Percentiles rank a stretch among this genome's conserved stretches.
These are phyloP conservation scores for Rhododendron ovatum DNA, from an alignment of 148 eudicot genomes.

Conservation along the genomic window DNA sequence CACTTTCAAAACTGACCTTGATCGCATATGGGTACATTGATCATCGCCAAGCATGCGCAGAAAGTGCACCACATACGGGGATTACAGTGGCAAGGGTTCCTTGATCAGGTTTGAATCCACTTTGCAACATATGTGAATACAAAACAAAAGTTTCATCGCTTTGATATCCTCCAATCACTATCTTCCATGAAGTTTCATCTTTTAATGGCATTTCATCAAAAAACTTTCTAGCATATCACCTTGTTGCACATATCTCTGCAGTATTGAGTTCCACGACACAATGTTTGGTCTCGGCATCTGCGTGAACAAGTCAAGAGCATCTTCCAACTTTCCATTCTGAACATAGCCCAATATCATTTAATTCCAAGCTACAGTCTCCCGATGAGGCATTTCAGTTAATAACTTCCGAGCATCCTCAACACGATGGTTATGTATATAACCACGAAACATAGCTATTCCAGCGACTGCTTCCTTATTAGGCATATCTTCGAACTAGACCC, in stretches of 20 bases:
- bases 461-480: slow-evolving; percentile 52
- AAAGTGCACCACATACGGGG: slow-evolving; percentile 42
- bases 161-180: slow-evolving; percentile 41
- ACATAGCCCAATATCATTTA: slow-evolving; percentile 51
- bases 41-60: slow-evolving; percentile 43
- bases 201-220: slow-evolving; percentile 33
- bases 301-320: slow-evolving; percentile 43
- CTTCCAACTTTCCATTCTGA: slow-evolving; percentile 39
- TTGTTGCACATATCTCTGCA: slow-evolving; percentile 43
- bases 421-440: slow-evolving; percentile 39
- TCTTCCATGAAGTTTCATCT: slow-evolving; percentile 55
- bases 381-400: slow-evolving; percentile 44
- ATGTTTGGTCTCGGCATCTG: slow-evolving; percentile 46
- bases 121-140: slow-evolving; percentile 31
- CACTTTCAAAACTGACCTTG: slow-evolving; percentile 30
- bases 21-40: slow-evolving; percentile 37
- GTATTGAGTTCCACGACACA: slow-evolving; percentile 48
- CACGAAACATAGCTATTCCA: slow-evolving; percentile 51
- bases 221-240: slow-evolving; percentile 35
- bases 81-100: slow-evolving; percentile 34
- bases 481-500: slow-evolving; percentile 43
- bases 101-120: slow-evolving; percentile 44
- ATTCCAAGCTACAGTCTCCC: slow-evolving; percentile 61
- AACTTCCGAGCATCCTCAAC: slow-evolving; percentile 45
- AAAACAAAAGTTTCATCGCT: slow-evolving; percentile 36